Base-by-base conservation (phyloP, 331 rosid genomes). In the Pyrus hybrid region DNA sequence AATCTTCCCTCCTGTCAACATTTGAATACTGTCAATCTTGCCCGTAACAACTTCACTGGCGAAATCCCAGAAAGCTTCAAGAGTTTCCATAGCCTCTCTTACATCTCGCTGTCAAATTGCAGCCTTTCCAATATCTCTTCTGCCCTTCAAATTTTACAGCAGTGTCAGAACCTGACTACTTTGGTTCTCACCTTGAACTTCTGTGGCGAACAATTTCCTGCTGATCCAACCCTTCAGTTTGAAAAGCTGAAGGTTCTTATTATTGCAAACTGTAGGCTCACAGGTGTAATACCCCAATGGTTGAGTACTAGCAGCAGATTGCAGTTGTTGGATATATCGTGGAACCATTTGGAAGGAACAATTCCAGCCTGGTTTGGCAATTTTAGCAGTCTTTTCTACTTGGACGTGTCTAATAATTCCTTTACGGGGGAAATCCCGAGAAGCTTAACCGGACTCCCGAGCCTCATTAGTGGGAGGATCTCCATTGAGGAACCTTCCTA, bases 301-400 rank as follows among this genome's bases (percentile, higher is more conserved):
- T 58, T 83, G 75, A 66, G 75, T 4, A 2, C 9, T 66, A 64
- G 78, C 58, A 30, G 4, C 2, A 8, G 63, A 20, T 75, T 83
- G 78, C 81, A 76, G 77, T 28, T 83, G 9, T 33, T 83, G 68
- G 86, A 83, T 71, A 47, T 83, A 6, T 83, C 86, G 3, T 83
- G 83, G 86, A 83, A 83, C 22, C 8, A 14, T 4, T 60, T 83
- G 32, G 25, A 10, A 20, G 80, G 83, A 26, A 11, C 74, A 12
- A 54, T 83, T 8, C 86, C 86, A 5, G 9, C 0, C 14, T 83
- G 81, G 86, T 9, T 83, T 30, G 86, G 86, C 21, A 5, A 41
- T 13, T 70, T 74, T 23, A 3, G 4, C 6, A 3, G 1, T 63
- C 80, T 83, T 21, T 83, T 83, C 56, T 83, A 83, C 80, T 33